Base-by-base conservation (phyloP, 1,284 basidiomycete species). In the Microbotryum violaceum region DNA sequence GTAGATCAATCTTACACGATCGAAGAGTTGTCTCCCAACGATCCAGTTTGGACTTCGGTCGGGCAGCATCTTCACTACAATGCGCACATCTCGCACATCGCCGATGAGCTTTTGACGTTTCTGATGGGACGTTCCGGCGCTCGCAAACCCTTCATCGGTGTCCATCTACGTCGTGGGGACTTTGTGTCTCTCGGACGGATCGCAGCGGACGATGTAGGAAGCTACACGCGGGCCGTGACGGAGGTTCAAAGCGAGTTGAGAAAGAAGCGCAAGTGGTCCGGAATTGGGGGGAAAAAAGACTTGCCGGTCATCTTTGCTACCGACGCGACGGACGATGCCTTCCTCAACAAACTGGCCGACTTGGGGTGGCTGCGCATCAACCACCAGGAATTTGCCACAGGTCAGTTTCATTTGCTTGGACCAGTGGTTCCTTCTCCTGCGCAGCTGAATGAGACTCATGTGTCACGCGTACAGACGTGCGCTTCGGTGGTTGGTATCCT, bases 401-500 rank as follows among this genome's bases (percentile, higher is more conserved):
- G 48, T 21, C n/a, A 4, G 5, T 50, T 45, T 23, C 16, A 2
- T 5, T 16, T 14, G 14, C 20, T n/a, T 29, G 33, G 20, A 6
- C 9, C 51, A 6, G 16, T 5, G 12, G 0, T 23, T 0, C 3
- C 6, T 6, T 16, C 12, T 42, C 12, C 37, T 42, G 37, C 37
- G 37, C 37, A 42, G 37, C 37, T 42, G 37, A 42, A 12, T 14
- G 12, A 42, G 20, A 4, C 20, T 23, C n/a, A 1, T 12, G 3
- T 20, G 33, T 44, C 48, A 27, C 52, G 2, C 6, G n/a, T 45
- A 44, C 37, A 51, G 20, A 20, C 7, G 53, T 61, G 2, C 37
- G 64, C 10, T 68, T 60, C 42, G 66, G 66, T 2, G 61, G 61
- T 0, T 68, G 66, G 66, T 62, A 57, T 21, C 64, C 64, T 3